Evolutionary conservation across 2,329 filamentous ascomycete species (phyloP), one percentile per base, ranked within the genome.

Genomic region (Fonsecaea multimorphosa): DNA sequence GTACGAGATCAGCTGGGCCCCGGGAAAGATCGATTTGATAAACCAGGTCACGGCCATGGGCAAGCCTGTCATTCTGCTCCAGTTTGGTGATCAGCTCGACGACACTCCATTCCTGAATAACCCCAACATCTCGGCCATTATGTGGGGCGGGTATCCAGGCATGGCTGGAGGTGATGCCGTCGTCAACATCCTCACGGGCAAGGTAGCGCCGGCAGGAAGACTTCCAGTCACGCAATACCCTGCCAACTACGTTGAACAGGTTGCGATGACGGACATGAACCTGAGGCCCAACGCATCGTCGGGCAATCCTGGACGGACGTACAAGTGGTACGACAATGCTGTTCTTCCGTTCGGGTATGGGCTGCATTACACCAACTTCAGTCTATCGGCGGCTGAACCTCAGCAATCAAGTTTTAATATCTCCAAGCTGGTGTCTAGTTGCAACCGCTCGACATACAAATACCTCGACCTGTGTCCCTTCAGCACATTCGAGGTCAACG

Each of bases 141-240:
- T 82, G 22, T 82, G 80, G 80, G 78, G 76, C 51, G 80, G 78
- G 9, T 81, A 82, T 64, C 79, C 80, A 0, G 79, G 80, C 19
- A 80, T 82, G 64, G 77, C 77, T 2, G 79, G 80, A 7, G 80
- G 80, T 1, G 72, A 72, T 12, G 80, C 79, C 1, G 70, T 82
- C 14, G 66, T 78, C 36, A 80, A 82, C 54, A 76, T 81, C 27
- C 71, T 82, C n/a, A 76, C 75, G 1, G 80, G 79, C 12, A 78
- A 77, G 54, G 73, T 74, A n/a, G 74, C 76, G 0, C 78, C 78
- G 0, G 79, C 80, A 14, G 80, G 79, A 7, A 75, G 80, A n/a
- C 74, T 82, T 55, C 71, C 77, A 12, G 69, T 74, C 0, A 80
- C 77, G 0, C 76, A 80, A 51, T 79, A 80, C 51, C 76, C 77